Base-by-base conservation (phyloP, 192 early-diverging fungal genomes). In the Backusella liffmaniae region DNA sequence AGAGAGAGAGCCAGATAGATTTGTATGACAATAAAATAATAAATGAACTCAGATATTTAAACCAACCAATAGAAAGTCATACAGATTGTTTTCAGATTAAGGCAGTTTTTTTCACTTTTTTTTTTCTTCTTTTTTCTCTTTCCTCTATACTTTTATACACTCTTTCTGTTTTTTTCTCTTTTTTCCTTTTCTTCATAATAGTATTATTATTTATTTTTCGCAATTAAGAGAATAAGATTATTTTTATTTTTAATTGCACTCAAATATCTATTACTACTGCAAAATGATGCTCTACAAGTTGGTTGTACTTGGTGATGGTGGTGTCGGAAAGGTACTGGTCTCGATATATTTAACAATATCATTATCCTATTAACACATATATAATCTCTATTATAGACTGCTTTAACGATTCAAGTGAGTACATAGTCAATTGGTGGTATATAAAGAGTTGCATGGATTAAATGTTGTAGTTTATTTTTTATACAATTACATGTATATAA, bases 201-300 rank as follows among this genome's bases (percentile, higher is more conserved):
- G 7, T 70, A 13, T 15, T 70, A 15, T 5, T 30, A 18, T 30
- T 21, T 26, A 9, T 41, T 42, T 21, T 26, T 42, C 7, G 44
- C 23, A 67, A 30, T 67, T 6, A 67, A 67, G 18, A 30, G 26
- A 30, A 32, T 8, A 67, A 7, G 26, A 34, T 7, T 29, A 67
- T 30, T 65, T 44, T 44, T 44, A 44, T 16, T 44, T 44, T 13
- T 44, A 16, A 44, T 59, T 59, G 51, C 6, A 5, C 16, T 21
- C 7, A 21, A 59, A 59, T 8, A 59, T 23, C 23, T 26, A 59
- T 35, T 42, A 18, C 6, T 16, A 71, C 13, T 29, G 42, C 13
- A 29, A 36, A 77, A 96, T 97, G 96, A 94, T 94, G 89, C 93
- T 96, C 83, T 98, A 97, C 87, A 98, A 98, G 84, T 87, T 98